These are phyloP conservation scores for Podospora didyma DNA, from an alignment of 495 filamentous ascomycete genomes.

Conservation along the genomic window DNA sequence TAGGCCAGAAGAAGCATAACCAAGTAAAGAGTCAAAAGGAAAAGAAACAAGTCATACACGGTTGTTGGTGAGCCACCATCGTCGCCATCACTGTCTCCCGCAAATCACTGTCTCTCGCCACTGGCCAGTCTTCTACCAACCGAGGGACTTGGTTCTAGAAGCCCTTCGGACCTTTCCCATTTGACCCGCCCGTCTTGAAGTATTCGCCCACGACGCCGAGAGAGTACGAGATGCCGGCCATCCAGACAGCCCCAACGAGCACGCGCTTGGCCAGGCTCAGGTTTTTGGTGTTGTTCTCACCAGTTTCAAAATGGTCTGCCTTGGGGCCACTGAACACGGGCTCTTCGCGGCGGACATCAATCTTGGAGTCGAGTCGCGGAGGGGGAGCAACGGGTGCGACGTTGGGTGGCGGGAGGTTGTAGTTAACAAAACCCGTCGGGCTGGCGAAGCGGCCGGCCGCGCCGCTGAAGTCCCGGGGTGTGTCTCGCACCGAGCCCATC, in stretches of 20 bases:
- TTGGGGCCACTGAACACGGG: slow-evolving; percentile 45
- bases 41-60: neutral
- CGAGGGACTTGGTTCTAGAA: too few species aligned
- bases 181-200: slow-evolving; percentile 55
- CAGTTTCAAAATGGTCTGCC: neutral
- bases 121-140: too few species aligned
- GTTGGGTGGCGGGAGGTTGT: slow-evolving; percentile 35
- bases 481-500: slow-evolving; percentile 29
- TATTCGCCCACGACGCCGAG: slow-evolving; percentile 66
- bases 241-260: slow-evolving; percentile 53
- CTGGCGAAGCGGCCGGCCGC: slow-evolving; percentile 50
- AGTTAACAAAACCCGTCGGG: slow-evolving; percentile 56
- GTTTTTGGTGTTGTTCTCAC: slow-evolving; percentile 23
- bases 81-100: too few species aligned
- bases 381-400: neutral
- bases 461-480: slow-evolving; percentile 24
- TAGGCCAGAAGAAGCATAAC: too few species aligned
- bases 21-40: neutral
- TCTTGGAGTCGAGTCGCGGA: slow-evolving; percentile 29
- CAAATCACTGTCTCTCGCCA: too few species aligned
- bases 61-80: too few species aligned
- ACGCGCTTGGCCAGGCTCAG: slow-evolving; percentile 45
- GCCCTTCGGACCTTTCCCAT: slow-evolving; percentile 44
- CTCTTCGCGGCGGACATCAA: slow-evolving; percentile 55
- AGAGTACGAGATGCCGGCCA: slow-evolving; percentile 62